phyloP scores from a whole-genome alignment of 164 flowering plant genomes.

The Stephania yunnanensis region DNA sequence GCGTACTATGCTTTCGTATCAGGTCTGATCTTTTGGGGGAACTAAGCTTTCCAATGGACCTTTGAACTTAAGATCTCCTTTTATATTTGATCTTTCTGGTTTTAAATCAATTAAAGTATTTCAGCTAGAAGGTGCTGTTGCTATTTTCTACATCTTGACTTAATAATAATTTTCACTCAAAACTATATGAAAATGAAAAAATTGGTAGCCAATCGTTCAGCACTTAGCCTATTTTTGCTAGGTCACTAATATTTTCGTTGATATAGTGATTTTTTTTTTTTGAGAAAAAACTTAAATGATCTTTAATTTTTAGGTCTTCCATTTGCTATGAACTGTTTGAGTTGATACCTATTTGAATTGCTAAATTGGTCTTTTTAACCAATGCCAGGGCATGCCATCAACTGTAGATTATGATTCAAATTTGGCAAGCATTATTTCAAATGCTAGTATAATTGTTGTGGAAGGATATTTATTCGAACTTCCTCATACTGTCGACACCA shows the following conservation, averaged over 20 bases:
- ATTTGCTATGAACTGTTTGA: not conserved
- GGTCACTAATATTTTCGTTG: not conserved
- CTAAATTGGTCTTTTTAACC: not conserved
- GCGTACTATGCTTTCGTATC: conserved; percentile 96
- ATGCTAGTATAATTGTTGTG: conserved; percentile 74
- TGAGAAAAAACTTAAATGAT: no score
- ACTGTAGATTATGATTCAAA: conserved; percentile 53
- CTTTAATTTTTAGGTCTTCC: no score
- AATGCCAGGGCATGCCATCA: conserved; percentile 84
- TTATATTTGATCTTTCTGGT: not conserved
- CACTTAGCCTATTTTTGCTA: not conserved
- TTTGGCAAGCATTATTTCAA: conserved; percentile 58
- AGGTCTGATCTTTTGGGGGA: conserved; percentile 35
- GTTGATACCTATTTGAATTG: not conserved
- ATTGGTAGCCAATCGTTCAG: not conserved
- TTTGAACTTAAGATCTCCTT: not conserved
- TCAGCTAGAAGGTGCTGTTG: not conserved
- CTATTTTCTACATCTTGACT: not conserved
- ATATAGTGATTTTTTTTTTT: no score
- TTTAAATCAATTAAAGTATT: not conserved
- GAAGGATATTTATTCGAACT: conserved; percentile 96
- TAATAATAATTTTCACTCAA: no score
- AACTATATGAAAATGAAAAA: not conserved
- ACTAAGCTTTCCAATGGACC: not conserved
- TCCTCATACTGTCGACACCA: conserved; percentile 75